These are phyloP conservation scores for Rhizopogon vesiculosus DNA, from an alignment of 768 basidiomycete species.

Conservation along the genomic window DNA sequence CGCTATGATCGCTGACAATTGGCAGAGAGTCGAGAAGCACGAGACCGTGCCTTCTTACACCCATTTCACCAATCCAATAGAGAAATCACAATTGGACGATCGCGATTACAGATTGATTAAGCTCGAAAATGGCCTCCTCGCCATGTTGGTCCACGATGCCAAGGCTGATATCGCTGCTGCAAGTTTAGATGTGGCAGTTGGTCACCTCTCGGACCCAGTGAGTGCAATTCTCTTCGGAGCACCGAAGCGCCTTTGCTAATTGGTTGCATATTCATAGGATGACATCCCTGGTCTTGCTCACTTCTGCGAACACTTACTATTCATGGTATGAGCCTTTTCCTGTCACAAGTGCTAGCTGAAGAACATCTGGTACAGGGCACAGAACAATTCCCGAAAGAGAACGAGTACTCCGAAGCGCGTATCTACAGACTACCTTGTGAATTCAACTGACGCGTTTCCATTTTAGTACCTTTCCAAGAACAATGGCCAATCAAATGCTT, in stretches of 20 bases:
- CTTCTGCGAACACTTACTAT: constrained; percentile 94
- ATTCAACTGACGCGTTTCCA: neutral
- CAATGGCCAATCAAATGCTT: constrained; percentile 89
- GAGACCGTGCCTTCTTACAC: constrained; percentile 38
- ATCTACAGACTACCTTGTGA: neutral
- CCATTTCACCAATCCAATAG: constrained; percentile 55
- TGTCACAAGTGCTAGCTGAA: neutral
- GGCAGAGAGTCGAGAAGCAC: constrained; percentile 12
- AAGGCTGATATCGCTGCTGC: constrained; percentile 94
- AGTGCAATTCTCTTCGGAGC: constrained; percentile 22
- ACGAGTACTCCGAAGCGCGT: constrained; percentile 84
- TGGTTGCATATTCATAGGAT: constrained; percentile 35
- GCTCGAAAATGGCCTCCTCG: constrained; percentile 88
- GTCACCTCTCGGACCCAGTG: constrained; percentile 91
- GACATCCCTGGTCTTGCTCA: constrained; percentile 93
- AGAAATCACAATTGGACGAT: constrained; percentile 74
- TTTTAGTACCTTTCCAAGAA: constrained; percentile 70
- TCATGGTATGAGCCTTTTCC: constrained; percentile 63
- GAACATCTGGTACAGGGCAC: constrained; percentile 51
- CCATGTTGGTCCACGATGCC: constrained; percentile 75
- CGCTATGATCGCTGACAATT: constrained; percentile 19
- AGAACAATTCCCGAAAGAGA: constrained; percentile 82
- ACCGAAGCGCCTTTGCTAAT: neutral
- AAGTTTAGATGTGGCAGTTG: constrained; percentile 90
- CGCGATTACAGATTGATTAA: constrained; percentile 76